Percentiles rank a stretch among this genome's conserved stretches.
Evolutionary conservation across 306 rosid genomes (phyloP).

Genomic region (Echinosophora koreensis): DNA sequence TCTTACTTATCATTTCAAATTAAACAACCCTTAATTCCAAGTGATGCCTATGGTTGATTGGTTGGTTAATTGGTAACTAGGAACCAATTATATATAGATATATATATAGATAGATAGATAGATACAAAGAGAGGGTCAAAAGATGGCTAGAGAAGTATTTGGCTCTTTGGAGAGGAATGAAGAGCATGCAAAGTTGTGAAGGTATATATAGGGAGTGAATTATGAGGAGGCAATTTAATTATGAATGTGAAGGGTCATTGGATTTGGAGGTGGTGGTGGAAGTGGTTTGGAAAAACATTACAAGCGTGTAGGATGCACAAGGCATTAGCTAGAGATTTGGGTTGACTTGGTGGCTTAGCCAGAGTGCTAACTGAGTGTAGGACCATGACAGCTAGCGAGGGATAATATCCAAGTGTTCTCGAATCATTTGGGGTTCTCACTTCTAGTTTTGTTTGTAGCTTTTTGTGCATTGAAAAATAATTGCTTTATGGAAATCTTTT

Average conservation of each 20-base stretch:
- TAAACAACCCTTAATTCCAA: no score
- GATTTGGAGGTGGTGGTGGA: constrained; percentile 46
- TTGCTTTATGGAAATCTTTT: no score
- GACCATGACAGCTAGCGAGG: constrained; percentile 52
- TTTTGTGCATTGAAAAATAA: no score
- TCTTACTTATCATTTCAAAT: constrained; percentile 41
- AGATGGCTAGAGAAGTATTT: neutral
- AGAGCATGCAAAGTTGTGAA: constrained; percentile 45
- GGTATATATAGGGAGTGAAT: constrained; percentile 22
- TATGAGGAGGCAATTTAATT: constrained; percentile 13
- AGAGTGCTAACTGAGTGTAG: constrained; percentile 36
- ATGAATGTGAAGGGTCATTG: constrained; percentile 30
- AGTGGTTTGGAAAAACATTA: constrained; percentile 53
- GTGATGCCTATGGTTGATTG: constrained; percentile 28
- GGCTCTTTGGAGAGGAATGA: constrained; percentile 35
- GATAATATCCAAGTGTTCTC: constrained; percentile 36
- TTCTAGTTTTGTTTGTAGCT: neutral
- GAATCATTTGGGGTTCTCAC: constrained; percentile 31
- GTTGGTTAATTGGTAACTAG: neutral
- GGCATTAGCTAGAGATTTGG: constrained; percentile 15
- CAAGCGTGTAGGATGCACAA: constrained; percentile 36
- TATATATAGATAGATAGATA: no score
- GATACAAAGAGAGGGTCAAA: neutral
- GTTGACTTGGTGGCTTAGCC: constrained; percentile 55
- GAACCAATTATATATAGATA: neutral